Evolutionary conservation across 345 rosid genomes (phyloP).

Genomic region (Eutrema yunnanense): DNA sequence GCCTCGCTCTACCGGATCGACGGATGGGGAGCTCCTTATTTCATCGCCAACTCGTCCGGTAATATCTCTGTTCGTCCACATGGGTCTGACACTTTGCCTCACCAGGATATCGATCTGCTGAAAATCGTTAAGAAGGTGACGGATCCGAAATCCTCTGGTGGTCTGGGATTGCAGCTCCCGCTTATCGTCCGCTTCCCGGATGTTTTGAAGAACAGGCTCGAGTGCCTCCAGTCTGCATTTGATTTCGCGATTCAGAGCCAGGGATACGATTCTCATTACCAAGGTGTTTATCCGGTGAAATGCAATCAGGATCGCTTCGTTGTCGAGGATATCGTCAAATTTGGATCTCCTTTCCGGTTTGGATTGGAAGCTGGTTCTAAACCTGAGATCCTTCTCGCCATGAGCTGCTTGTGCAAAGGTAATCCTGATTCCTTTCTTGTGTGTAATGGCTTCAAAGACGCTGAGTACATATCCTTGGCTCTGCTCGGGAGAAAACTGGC

Average conservation of each 20-base stretch:
- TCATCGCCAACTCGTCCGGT: slow-evolving; percentile 68
- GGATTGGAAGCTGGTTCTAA: slow-evolving; percentile 97
- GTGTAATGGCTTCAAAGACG: slow-evolving; percentile 91
- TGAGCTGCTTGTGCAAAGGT: slow-evolving; percentile 88
- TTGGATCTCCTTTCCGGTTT: slow-evolving; percentile 74
- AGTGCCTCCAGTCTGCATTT: slow-evolving; percentile 79
- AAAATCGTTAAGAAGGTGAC: slow-evolving; percentile 82
- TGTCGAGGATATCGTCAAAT: slow-evolving; percentile 79
- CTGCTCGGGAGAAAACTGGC: slow-evolving; percentile 64
- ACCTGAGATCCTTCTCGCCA: slow-evolving; percentile 88
- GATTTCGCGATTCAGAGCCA: slow-evolving; percentile 58
- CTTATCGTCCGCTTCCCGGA: slow-evolving; percentile 78
- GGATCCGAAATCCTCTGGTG: slow-evolving; percentile 72
- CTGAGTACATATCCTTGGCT: slow-evolving; percentile 74
- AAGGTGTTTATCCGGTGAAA: slow-evolving; percentile 92
- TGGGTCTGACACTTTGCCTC: slow-evolving; percentile 59
- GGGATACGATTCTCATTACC: slow-evolving; percentile 68
- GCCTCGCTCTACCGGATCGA: slow-evolving; percentile 62
- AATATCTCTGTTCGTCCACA: slow-evolving; percentile 74
- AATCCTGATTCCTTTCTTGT: slow-evolving; percentile 66
- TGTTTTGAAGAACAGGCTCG: slow-evolving; percentile 79
- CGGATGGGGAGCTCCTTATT: slow-evolving; percentile 96
- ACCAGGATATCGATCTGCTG: slow-evolving; percentile 81
- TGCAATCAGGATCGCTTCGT: slow-evolving; percentile 94
- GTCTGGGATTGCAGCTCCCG: slow-evolving; percentile 90